phyloP scores from a whole-genome alignment of 257 asterid species.

The Solanum arcanum region DNA sequence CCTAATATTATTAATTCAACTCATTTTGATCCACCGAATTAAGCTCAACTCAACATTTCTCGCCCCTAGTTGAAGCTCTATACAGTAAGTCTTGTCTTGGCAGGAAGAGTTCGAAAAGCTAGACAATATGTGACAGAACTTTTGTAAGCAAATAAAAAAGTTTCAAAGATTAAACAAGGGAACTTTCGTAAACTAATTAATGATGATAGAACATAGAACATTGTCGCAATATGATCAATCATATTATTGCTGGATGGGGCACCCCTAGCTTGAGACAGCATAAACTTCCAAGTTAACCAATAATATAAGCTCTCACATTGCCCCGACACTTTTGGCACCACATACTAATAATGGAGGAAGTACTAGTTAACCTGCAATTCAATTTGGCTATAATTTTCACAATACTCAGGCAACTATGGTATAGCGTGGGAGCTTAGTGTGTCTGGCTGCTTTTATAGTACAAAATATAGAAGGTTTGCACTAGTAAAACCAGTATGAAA shows the following conservation, averaged over 20 bases:
- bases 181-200: background rate
- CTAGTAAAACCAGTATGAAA: background rate
- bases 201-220: background rate
- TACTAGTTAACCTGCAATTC: no score
- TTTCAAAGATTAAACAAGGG: background rate
- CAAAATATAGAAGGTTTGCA: background rate
- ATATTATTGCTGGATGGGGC: background rate
- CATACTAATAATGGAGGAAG: background rate
- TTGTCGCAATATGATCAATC: no score
- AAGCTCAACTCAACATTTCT: no score
- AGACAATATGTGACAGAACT: background rate
- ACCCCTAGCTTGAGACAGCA: background rate
- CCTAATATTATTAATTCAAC: no score
- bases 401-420: background rate
- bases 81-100: background rate
- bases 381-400: no score
- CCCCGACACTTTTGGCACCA: background rate
- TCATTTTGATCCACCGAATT: no score
- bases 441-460: background rate
- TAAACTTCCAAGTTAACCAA: background rate
- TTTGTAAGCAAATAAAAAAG: background rate
- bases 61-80: background rate
- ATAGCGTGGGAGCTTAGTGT: background rate
- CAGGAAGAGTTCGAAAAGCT: background rate
- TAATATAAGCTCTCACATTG: background rate